Base-by-base conservation (phyloP, 2,329 filamentous ascomycete species). In the Thielaviopsis musarum region DNA sequence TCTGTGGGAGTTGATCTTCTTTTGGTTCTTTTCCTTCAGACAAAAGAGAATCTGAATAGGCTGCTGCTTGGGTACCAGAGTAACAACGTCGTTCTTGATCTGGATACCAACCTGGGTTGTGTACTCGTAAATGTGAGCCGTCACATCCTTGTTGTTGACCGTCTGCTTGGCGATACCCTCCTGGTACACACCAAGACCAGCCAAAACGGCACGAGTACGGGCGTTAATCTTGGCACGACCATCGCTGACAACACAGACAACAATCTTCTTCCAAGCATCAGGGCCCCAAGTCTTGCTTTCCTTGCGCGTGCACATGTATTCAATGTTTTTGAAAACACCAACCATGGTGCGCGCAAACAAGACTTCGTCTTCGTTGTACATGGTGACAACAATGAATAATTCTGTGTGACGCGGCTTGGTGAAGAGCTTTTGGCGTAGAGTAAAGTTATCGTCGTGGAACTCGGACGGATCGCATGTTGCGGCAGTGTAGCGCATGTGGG, bases 321-420 rank as follows among this genome's bases (percentile, higher is more conserved):
- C 91, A 65, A 98, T 88, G 70, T 98, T 98, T 75, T 98, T 97
- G 77, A 97, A 91, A 5, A 98, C 90, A 70, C 93, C 93, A 56
- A 85, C 88, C 88, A 98, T 88, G 4, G 93, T 97, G 51, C 93
- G 84, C 24, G 93, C 90, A 69, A 98, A 96, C 62, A 96, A 77
- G 64, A 97, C 84, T 66, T 98, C 93, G 70, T 98, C 91, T 69
- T 98, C 93, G 69, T 98, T 98, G 75, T 98, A 98, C 91, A 96
- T 96, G 61, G 91, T 97, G 58, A 97, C 83, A 38, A 91, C 91
- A 66, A 97, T 95, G 71, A 97, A 96, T 1, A 97, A 76, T 73
- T 97, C 91, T 0, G 91, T 96, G 68, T 95, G 88, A 59, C 91
- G 80, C 3, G 89, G 86, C 71, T 95, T 96, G 60, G 88, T 89